A percentile compares a stretch with the other conserved stretches of the same genome.
These are phyloP conservation scores for Lactarius akahatsu DNA, from an alignment of 768 basidiomycete species.

Conservation along the genomic window DNA sequence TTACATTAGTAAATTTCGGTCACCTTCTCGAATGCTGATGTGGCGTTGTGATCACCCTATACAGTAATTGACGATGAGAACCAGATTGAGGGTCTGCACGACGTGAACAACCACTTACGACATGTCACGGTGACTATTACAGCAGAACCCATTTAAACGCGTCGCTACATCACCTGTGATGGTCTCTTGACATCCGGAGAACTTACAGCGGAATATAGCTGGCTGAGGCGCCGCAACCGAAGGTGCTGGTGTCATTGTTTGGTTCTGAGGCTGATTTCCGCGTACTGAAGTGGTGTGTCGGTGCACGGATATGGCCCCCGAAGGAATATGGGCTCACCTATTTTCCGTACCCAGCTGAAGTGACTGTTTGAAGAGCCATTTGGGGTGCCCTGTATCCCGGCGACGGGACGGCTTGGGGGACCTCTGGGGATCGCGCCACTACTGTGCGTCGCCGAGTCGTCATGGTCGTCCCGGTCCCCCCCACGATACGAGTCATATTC, in stretches of 20 bases:
- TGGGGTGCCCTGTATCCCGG: too few relatives aligned
- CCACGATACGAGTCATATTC: background rate
- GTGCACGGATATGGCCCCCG: background rate
- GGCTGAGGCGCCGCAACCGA: background rate
- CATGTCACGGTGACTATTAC: background rate
- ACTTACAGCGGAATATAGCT: background rate
- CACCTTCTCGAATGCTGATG: too few relatives aligned
- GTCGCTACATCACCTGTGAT: background rate
- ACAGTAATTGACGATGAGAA: background rate
- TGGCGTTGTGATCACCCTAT: too few relatives aligned
- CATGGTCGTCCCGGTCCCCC: background rate
- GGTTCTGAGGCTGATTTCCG: background rate
- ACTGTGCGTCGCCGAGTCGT: background rate
- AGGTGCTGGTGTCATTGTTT: background rate
- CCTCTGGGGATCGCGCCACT: background rate
- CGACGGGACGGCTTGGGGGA: background rate
- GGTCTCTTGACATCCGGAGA: background rate
- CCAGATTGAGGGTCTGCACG: background rate
- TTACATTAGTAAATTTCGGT: too few relatives aligned
- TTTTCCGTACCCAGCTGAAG: too few relatives aligned
- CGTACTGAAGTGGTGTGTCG: background rate
- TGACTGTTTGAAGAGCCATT: too few relatives aligned
- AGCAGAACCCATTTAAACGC: constrained; percentile 13
- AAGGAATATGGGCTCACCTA: background rate
- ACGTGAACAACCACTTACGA: background rate